phyloP scores from a whole-genome alignment of 495 filamentous ascomycete species.

The Neurospora sp. region DNA sequence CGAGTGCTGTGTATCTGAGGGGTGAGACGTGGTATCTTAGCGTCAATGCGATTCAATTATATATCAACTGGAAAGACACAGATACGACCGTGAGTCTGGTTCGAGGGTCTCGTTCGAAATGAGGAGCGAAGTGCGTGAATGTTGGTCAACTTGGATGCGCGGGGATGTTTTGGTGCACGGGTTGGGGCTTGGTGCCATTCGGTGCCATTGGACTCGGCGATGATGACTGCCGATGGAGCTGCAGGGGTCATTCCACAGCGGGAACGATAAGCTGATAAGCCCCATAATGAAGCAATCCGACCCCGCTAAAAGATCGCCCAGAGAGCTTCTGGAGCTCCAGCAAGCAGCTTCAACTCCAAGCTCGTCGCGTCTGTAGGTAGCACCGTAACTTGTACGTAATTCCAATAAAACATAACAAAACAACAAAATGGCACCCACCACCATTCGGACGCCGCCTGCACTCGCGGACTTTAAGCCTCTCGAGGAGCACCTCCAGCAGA shows the following conservation, averaged over 20 bases:
- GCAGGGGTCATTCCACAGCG: neutral
- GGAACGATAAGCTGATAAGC: slow-evolving; percentile 13
- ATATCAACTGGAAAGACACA: neutral
- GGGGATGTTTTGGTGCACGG: neutral
- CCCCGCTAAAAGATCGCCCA: slow-evolving; percentile 15
- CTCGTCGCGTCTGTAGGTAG: neutral
- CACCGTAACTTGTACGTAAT: slow-evolving; percentile 1
- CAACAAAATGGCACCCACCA: slow-evolving; percentile 26
- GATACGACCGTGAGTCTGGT: neutral
- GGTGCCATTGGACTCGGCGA: neutral
- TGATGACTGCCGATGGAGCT: neutral
- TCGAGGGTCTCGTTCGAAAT: neutral
- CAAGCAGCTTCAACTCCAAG: slow-evolving; percentile 12
- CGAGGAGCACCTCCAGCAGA: slow-evolving; percentile 70
- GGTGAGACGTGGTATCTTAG: neutral
- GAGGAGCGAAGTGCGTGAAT: neutral
- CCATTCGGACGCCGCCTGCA: slow-evolving; percentile 31
- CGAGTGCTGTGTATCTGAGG: neutral
- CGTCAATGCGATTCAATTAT: neutral
- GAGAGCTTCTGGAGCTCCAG: slow-evolving; percentile 2
- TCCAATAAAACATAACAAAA: slow-evolving; percentile 1
- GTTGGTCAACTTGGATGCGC: neutral
- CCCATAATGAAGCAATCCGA: neutral
- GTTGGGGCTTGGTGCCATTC: too few relatives aligned
- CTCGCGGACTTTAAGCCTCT: slow-evolving; percentile 57